These are phyloP conservation scores for Sechiopsis laciniata DNA, from an alignment of 306 rosid genomes.

Conservation along the genomic window DNA sequence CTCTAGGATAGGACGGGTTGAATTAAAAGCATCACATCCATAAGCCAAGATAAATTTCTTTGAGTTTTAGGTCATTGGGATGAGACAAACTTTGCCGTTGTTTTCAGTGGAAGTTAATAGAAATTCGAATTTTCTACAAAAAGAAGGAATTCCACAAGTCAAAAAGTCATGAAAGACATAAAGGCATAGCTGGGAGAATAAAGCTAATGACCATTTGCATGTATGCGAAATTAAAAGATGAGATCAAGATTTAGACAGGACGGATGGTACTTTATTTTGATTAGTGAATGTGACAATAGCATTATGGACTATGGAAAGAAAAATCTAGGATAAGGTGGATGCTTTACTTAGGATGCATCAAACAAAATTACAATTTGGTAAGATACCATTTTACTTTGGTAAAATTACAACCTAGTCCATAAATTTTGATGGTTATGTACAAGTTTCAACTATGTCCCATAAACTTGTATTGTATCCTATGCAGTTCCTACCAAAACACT, in stretches of 20 bases:
- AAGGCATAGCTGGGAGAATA: conserved; percentile 41
- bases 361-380: not conserved
- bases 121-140: conserved; percentile 11
- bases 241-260: conserved; percentile 7
- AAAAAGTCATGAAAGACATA: conserved; percentile 29
- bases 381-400: not conserved
- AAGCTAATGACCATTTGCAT: conserved; percentile 40
- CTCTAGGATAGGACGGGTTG: not conserved
- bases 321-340: not conserved
- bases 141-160: conserved; percentile 28
- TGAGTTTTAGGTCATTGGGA: not conserved
- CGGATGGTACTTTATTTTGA: not conserved
- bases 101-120: not conserved
- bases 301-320: not conserved
- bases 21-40: not conserved
- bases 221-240: conserved; percentile 30
- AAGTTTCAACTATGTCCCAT: not conserved
- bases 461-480: not conserved
- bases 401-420: not conserved
- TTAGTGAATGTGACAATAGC: not conserved
- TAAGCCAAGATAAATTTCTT: not conserved
- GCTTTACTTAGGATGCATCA: not conserved
- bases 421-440: not conserved
- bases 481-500: not conserved
- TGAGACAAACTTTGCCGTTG: not conserved